Evolutionary conservation across 225 moss, liverwort and hornwort genomes (phyloP).

Genomic region (Lunularia cruciata): DNA sequence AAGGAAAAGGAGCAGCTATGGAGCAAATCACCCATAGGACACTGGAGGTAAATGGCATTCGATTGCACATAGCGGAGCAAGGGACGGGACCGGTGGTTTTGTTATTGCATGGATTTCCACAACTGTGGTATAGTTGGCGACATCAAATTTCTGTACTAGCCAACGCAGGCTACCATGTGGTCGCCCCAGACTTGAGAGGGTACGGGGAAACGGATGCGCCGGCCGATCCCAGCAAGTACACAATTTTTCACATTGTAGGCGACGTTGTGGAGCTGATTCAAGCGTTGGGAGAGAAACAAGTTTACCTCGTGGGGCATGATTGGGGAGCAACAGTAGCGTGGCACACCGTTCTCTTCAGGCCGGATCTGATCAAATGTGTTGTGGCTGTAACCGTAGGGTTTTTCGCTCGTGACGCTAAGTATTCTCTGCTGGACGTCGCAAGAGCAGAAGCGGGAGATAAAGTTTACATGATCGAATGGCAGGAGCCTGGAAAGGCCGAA

Average conservation of each 20-base stretch:
- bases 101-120: constrained; percentile 77
- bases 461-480: constrained; percentile 46
- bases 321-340: constrained; percentile 53
- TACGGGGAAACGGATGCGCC: constrained; percentile 62
- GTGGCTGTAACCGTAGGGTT: constrained; percentile 46
- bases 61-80: constrained; percentile 65
- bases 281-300: constrained; percentile 44
- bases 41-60: constrained; percentile 56
- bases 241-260: constrained; percentile 44
- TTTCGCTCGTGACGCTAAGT: constrained; percentile 1
- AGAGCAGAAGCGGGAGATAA: constrained; percentile 41
- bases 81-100: constrained; percentile 62
- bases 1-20: constrained; percentile 2
- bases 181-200: constrained; percentile 68
- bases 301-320: constrained; percentile 59
- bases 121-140: constrained; percentile 67
- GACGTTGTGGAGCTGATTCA: constrained; percentile 56
- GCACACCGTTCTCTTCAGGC: constrained; percentile 56
- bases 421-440: background rate
- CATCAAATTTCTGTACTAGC: constrained; percentile 59
- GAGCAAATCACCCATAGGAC: constrained; percentile 49
- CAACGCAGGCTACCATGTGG: constrained; percentile 57
- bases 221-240: constrained; percentile 37
- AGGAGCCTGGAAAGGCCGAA: constrained; percentile 63
- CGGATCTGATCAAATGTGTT: constrained; percentile 58